A percentile compares a stretch with the other conserved stretches of the same genome.
Conservation (phyloP, 78 protist species). For the Dictyostelium capitatum region DNA sequence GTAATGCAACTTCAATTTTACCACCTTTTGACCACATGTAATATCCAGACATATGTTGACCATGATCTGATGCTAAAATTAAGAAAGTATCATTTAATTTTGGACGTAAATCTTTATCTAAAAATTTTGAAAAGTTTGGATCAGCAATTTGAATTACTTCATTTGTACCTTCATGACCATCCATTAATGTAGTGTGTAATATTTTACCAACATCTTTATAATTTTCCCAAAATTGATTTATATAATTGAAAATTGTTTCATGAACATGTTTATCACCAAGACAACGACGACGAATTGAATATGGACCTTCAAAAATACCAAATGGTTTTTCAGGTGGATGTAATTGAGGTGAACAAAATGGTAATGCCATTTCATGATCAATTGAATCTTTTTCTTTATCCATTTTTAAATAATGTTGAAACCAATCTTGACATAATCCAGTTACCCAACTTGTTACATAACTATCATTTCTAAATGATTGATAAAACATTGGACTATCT, state of each 20-base stretch:
- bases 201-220: conserved; percentile 55
- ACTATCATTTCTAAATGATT: conserved; percentile 70
- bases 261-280: conserved; percentile 39
- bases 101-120: not conserved
- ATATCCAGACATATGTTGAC: conserved; percentile 42
- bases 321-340: conserved; percentile 57
- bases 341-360: conserved; percentile 68
- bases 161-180: conserved; percentile 62
- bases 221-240: conserved; percentile 51
- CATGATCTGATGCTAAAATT: conserved; percentile 46
- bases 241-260: conserved; percentile 25
- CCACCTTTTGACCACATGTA: conserved; percentile 41
- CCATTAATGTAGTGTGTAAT: conserved; percentile 38
- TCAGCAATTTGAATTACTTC: conserved; percentile 45
- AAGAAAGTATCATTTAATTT: conserved; percentile 38
- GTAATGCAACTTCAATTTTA: conserved; percentile 40
- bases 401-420: not conserved
- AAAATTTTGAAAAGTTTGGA: not conserved
- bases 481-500: conserved; percentile 41
- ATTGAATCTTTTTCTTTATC: not conserved
- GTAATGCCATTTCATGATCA: conserved; percentile 58
- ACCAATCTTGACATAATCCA: conserved; percentile 76
- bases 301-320: conserved; percentile 15
- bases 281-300: conserved; percentile 43
- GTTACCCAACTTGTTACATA: conserved; percentile 53